Percentiles rank a stretch among this genome's conserved stretches.
phyloP scores from a whole-genome alignment of 768 basidiomycete species.

The Wakefieldia striispora region DNA sequence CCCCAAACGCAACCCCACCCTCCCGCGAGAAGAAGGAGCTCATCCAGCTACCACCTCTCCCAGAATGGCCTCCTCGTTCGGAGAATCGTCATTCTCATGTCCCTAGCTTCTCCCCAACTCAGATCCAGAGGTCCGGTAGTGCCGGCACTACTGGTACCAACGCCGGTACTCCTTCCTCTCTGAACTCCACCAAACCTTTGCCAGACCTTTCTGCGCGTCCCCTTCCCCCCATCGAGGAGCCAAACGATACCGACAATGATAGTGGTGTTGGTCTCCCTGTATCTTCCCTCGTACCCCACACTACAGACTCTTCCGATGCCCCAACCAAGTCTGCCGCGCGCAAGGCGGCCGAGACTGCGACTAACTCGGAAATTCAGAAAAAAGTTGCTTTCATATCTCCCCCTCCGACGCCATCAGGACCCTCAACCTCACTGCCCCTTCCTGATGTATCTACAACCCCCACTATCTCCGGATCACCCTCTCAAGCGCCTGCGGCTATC shows the following conservation, averaged over 20 bases:
- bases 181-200: slow-evolving; percentile 64
- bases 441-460: slow-evolving; percentile 43
- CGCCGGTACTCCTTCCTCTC: slow-evolving; percentile 42
- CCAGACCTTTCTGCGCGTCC: slow-evolving; percentile 59
- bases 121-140: slow-evolving; percentile 29
- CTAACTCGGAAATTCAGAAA: slow-evolving; percentile 58
- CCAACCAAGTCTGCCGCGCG: slow-evolving; percentile 33
- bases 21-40: slow-evolving; percentile 59
- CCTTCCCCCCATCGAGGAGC: slow-evolving; percentile 47
- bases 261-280: slow-evolving; percentile 36
- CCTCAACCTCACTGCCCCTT: slow-evolving; percentile 47
- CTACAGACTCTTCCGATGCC: slow-evolving; percentile 20
- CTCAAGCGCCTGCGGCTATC: slow-evolving; percentile 28
- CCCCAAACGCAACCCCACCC: slow-evolving; percentile 23
- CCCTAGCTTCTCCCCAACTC: slow-evolving; percentile 8
- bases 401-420: slow-evolving; percentile 61
- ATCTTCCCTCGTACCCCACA: slow-evolving; percentile 30
- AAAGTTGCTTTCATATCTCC: slow-evolving; percentile 88
- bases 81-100: slow-evolving; percentile 20
- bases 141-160: slow-evolving; percentile 34
- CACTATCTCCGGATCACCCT: slow-evolving; percentile 30
- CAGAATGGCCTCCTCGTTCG: slow-evolving; percentile 61
- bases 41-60: slow-evolving; percentile 55
- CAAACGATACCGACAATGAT: slow-evolving; percentile 34
- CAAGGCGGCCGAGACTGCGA: slow-evolving; percentile 36